phyloP scores from a whole-genome alignment of 225 moss, liverwort and hornwort species.

The Thuidium tamariscinum region DNA sequence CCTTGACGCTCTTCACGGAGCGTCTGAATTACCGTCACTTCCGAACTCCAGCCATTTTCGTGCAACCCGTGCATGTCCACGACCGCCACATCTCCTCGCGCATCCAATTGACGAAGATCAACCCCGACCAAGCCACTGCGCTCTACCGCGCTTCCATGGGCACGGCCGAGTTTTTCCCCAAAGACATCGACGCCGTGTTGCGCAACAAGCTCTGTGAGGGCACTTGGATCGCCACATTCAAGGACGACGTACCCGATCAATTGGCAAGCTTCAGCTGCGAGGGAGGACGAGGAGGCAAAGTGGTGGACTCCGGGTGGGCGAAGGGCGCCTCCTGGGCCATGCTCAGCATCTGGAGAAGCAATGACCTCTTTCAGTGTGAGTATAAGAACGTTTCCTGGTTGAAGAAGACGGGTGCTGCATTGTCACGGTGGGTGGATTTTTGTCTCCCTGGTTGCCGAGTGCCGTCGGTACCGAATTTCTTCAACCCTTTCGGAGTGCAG shows the following conservation, averaged over 20 bases:
- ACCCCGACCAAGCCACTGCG: slow-evolving; percentile 41
- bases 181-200: slow-evolving; percentile 72
- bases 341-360: slow-evolving; percentile 85
- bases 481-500: slow-evolving; percentile 80
- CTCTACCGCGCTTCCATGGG: slow-evolving; percentile 59
- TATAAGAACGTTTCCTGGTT: slow-evolving; percentile 59
- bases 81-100: slow-evolving; percentile 49
- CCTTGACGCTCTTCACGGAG: slow-evolving; percentile 60
- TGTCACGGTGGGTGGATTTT: slow-evolving; percentile 64
- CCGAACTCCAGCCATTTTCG: slow-evolving; percentile 67
- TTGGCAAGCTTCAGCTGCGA: slow-evolving; percentile 35
- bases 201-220: slow-evolving; percentile 82
- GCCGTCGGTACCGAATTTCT: slow-evolving; percentile 79
- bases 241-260: slow-evolving; percentile 8
- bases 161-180: slow-evolving; percentile 80
- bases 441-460: slow-evolving; percentile 71
- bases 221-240: slow-evolving; percentile 74
- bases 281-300: slow-evolving; percentile 15
- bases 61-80: slow-evolving; percentile 73
- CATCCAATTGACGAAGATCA: slow-evolving; percentile 52
- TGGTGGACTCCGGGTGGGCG: slow-evolving; percentile 10
- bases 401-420: slow-evolving; percentile 53
- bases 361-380: slow-evolving; percentile 77
- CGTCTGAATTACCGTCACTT: slow-evolving; percentile 47
- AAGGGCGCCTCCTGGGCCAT: slow-evolving; percentile 63